These are phyloP conservation scores for Eutreptiella sp. DNA, from an alignment of 208 protist species.

Conservation along the genomic window DNA sequence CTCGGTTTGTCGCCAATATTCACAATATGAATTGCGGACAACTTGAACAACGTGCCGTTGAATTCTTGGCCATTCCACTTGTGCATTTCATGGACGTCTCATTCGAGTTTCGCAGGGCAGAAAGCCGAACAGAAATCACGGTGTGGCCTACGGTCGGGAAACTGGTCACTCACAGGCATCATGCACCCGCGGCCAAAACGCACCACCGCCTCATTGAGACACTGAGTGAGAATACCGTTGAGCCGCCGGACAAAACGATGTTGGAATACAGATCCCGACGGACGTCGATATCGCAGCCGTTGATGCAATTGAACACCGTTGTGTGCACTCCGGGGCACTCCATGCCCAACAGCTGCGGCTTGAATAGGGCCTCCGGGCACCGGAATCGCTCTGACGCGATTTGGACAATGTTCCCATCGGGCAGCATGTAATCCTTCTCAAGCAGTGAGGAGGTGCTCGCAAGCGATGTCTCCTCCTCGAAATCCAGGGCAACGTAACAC, in stretches of 20 bases:
- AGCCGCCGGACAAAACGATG: conserved; percentile 57
- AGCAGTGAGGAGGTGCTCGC: no score
- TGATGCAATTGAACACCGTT: conserved; percentile 41
- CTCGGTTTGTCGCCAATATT: no score
- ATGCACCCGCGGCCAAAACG: no score
- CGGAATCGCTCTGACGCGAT: conserved; percentile 35
- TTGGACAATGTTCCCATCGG: conserved; percentile 40
- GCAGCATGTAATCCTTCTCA: conserved; percentile 45
- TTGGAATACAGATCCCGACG: conserved; percentile 55
- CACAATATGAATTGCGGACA: no score
- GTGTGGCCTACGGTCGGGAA: no score
- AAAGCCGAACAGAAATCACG: no score
- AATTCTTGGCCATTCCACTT: no score
- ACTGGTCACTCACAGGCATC: no score
- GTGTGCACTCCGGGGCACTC: conserved; percentile 46
- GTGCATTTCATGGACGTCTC: no score
- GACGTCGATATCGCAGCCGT: conserved; percentile 52
- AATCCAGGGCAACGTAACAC: conserved; percentile 79
- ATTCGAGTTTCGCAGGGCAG: no score
- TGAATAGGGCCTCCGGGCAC: conserved; percentile 44
- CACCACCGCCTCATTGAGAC: no score
- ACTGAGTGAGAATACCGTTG: conserved; percentile 49
- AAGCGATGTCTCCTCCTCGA: conserved; percentile 64
- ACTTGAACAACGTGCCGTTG: no score
- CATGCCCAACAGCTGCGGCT: conserved; percentile 28